Percentiles rank a stretch among this genome's conserved stretches.
Conservation (phyloP, 768 basidiomycete species). For the Tulasnella calospora region DNA sequence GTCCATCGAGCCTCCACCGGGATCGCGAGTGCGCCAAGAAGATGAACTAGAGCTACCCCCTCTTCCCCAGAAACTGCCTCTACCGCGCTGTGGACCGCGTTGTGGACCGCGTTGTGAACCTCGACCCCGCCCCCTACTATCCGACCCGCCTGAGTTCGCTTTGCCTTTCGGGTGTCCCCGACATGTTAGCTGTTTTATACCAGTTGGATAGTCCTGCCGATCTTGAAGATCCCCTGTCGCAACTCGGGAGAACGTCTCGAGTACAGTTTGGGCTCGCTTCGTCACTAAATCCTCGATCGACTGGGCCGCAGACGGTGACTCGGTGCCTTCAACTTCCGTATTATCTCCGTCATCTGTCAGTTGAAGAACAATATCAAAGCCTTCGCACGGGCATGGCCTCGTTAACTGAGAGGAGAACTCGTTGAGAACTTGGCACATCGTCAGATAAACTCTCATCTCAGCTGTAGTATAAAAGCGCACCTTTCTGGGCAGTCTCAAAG, state of each 20-base stretch:
- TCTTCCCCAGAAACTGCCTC: too few relatives aligned
- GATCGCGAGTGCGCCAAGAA: too few relatives aligned
- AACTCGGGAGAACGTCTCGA: background rate
- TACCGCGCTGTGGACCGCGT: too few relatives aligned
- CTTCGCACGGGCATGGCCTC: slow-evolving; percentile 55
- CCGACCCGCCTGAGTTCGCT: background rate
- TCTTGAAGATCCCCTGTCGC: slow-evolving; percentile 1
- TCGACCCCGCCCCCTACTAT: background rate
- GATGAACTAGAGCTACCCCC: too few relatives aligned
- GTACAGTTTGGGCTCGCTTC: background rate
- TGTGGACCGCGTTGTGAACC: too few relatives aligned
- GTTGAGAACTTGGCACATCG: slow-evolving; percentile 48
- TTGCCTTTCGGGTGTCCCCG: background rate
- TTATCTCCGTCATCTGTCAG: background rate
- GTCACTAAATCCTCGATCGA: background rate
- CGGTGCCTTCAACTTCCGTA: background rate
- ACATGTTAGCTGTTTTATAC: background rate
- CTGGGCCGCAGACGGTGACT: background rate
- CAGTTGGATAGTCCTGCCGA: background rate
- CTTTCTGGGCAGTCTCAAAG: slow-evolving; percentile 13
- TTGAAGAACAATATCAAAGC: slow-evolving; percentile 52
- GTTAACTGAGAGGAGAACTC: slow-evolving; percentile 60
- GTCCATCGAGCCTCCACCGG: too few relatives aligned
- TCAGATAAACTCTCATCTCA: background rate
- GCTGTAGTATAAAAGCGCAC: slow-evolving; percentile 41